Evolutionary conservation across 2,329 filamentous ascomycete genomes (phyloP).

Genomic region (Stagonosporopsis cucurbitacearum): DNA sequence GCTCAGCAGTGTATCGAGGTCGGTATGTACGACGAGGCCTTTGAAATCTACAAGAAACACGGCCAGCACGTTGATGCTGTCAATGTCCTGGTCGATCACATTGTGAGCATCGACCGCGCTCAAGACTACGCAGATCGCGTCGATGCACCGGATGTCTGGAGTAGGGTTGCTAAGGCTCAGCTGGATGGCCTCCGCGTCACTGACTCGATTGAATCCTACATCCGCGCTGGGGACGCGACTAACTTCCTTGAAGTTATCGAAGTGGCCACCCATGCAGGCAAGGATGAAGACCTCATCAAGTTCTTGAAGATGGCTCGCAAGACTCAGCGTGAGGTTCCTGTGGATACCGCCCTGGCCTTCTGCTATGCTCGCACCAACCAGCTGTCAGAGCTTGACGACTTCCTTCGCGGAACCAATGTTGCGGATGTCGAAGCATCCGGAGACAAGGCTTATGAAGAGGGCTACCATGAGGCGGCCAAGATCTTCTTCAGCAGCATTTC

Average conservation of each 20-base stretch:
- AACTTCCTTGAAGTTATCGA: constrained; percentile 98
- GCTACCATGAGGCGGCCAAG: constrained; percentile 93
- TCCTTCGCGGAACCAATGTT: constrained; percentile 90
- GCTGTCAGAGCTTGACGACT: constrained; percentile 92
- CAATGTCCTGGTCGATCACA: constrained; percentile 91
- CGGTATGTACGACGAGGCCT: constrained; percentile 93
- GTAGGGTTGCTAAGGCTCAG: constrained; percentile 96
- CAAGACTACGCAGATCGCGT: constrained; percentile 95
- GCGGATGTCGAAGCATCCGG: constrained; percentile 95
- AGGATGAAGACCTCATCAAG: constrained; percentile 97
- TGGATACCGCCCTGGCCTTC: constrained; percentile 94
- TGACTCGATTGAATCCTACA: constrained; percentile 96
- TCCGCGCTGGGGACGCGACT: constrained; percentile 88
- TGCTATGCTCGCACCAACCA: constrained; percentile 91
- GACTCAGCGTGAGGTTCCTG: constrained; percentile 88
- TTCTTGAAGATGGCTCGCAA: constrained; percentile 97
- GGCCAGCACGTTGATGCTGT: constrained; percentile 85
- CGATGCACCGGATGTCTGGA: constrained; percentile 85
- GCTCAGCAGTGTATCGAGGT: constrained; percentile 92
- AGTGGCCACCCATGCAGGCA: constrained; percentile 90
- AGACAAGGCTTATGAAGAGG: constrained; percentile 96
- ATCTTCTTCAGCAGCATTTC: constrained; percentile 99
- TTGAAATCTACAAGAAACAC: constrained; percentile 98
- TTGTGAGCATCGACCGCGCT: constrained; percentile 97
- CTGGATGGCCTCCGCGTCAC: constrained; percentile 91